phyloP scores from a whole-genome alignment of 2,329 filamentous ascomycete species.

The Emergomyces africanus region DNA sequence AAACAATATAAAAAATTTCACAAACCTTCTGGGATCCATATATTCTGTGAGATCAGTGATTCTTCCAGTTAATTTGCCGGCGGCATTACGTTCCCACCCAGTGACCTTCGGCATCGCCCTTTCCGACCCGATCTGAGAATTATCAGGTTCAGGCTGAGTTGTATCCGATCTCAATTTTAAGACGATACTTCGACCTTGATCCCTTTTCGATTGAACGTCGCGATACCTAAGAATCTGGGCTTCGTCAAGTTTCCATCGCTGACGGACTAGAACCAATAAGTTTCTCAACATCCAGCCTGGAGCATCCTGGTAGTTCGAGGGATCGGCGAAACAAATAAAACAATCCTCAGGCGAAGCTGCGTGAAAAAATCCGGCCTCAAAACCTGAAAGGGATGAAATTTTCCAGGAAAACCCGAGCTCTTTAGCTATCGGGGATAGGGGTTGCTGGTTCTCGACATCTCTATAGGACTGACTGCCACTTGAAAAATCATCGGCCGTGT shows the following conservation, averaged over 20 bases:
- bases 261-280: constrained; percentile 68
- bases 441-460: constrained; percentile 21
- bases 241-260: constrained; percentile 63
- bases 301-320: constrained; percentile 75
- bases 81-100: constrained; percentile 80
- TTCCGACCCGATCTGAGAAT: constrained; percentile 5
- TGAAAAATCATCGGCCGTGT: neutral
- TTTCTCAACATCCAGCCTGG: constrained; percentile 93
- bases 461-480: constrained; percentile 16
- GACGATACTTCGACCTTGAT: constrained; percentile 71
- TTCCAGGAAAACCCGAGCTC: constrained; percentile 62
- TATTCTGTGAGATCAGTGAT: constrained; percentile 78
- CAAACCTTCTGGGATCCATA: constrained; percentile 65
- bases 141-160: constrained; percentile 16
- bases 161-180: constrained; percentile 44
- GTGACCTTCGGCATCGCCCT: constrained; percentile 69
- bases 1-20: neutral
- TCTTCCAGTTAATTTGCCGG: constrained; percentile 64
- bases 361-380: constrained; percentile 80
- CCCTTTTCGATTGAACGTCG: constrained; percentile 63
- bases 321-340: constrained; percentile 80
- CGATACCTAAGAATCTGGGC: constrained; percentile 84
- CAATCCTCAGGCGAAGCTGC: constrained; percentile 57
- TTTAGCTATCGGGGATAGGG: constrained; percentile 39
- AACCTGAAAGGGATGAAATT: constrained; percentile 61